Conservation (phyloP, 1,284 basidiomycete genomes). For the Ceratobasidium sp. region DNA sequence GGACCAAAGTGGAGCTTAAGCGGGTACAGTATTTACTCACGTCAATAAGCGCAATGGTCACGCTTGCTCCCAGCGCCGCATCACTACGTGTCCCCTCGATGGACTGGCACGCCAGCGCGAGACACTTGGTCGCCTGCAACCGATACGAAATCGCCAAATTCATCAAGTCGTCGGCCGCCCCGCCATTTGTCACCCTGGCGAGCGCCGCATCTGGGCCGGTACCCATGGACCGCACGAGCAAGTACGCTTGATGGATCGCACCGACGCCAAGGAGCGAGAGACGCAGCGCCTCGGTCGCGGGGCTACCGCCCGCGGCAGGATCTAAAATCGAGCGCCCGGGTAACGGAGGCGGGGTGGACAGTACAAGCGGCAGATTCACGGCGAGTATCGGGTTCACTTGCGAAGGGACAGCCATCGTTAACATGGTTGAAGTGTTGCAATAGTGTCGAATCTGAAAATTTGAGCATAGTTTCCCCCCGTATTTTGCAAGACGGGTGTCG, state of each 20-base stretch:
- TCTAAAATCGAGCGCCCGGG: conserved; percentile 17
- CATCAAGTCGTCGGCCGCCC: conserved; percentile 55
- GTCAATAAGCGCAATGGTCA: conserved; percentile 61
- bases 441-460: conserved; percentile 52
- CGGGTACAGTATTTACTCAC: conserved; percentile 55
- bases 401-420: conserved; percentile 61
- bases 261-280: conserved; percentile 60
- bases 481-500: conserved; percentile 31
- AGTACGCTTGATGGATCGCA: conserved; percentile 60
- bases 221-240: conserved; percentile 53
- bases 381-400: conserved; percentile 61
- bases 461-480: conserved; percentile 41
- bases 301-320: conserved; percentile 52
- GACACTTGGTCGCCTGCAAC: conserved; percentile 54
- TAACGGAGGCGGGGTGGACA: conserved; percentile 55
- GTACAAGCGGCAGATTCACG: conserved; percentile 60
- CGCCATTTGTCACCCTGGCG: conserved; percentile 51
- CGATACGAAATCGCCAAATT: conserved; percentile 54
- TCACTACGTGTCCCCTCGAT: conserved; percentile 56
- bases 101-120: conserved; percentile 54
- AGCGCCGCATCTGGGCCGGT: conserved; percentile 8
- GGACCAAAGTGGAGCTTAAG: conserved; percentile 16
- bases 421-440: conserved; percentile 53
- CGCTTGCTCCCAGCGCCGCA: conserved; percentile 60
- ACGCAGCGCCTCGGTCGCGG: conserved; percentile 59